phyloP scores from a whole-genome alignment of 2,329 filamentous ascomycete species.

The Sporothrix sp. region DNA sequence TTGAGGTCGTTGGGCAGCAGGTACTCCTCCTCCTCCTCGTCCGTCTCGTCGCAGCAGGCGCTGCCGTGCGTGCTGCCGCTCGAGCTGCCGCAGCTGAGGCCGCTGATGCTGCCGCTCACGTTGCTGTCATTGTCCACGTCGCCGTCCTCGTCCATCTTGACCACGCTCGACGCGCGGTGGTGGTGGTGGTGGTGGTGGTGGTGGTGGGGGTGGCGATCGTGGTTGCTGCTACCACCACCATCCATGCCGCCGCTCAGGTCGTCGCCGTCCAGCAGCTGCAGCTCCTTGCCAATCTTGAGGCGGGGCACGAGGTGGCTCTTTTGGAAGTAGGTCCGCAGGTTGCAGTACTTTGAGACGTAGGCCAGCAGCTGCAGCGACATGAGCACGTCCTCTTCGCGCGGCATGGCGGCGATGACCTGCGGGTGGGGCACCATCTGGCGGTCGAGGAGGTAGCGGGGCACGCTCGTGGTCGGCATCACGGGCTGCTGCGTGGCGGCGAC shows the following conservation, averaged over 20 bases:
- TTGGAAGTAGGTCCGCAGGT: conserved; percentile 90
- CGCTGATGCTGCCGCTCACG: background rate
- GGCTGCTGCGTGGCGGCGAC: conserved; percentile 65
- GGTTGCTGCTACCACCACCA: background rate
- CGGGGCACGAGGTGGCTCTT: conserved; percentile 86
- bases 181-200: no score
- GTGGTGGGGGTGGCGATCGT: background rate
- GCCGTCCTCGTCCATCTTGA: conserved; percentile 4
- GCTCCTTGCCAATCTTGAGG: conserved; percentile 79
- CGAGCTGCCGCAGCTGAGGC: background rate
- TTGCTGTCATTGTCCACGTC: background rate
- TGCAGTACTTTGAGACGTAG: conserved; percentile 98
- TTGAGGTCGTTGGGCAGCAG: conserved; percentile 90
- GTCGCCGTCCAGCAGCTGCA: conserved; percentile 68
- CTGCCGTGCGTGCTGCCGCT: conserved; percentile 11
- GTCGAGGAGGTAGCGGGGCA: conserved; percentile 72
- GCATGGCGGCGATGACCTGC: conserved; percentile 80
- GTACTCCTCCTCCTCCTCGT: conserved; percentile 75
- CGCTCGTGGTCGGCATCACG: conserved; percentile 58
- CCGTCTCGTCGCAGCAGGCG: conserved; percentile 30
- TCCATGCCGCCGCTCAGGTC: conserved; percentile 31
- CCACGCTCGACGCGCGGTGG: background rate
- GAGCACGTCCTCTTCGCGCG: conserved; percentile 90
- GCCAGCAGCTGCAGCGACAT: conserved; percentile 96
- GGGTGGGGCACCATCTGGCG: conserved; percentile 59